Conservation (phyloP, 2,329 filamentous ascomycete species). For the Karstenula rhodostoma region DNA sequence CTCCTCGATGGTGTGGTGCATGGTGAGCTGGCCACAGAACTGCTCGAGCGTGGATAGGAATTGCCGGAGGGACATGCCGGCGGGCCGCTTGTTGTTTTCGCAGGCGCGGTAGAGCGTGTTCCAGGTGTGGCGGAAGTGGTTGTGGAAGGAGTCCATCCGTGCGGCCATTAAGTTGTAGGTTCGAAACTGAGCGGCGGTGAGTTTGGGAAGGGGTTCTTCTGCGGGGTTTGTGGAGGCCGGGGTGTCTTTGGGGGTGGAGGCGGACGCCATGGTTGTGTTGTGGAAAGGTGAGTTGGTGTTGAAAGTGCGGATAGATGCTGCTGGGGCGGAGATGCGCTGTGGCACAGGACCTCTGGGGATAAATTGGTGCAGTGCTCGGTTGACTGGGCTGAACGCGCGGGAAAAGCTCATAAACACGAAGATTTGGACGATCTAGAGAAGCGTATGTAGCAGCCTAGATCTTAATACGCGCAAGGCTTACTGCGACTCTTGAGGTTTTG, state of each 20-base stretch:
- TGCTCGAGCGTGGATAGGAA: constrained; percentile 74
- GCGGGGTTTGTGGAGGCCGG: not conserved
- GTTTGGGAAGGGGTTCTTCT: constrained; percentile 63
- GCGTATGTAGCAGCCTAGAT: not conserved
- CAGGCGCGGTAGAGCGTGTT: constrained; percentile 74
- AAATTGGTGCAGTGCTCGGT: constrained; percentile 7
- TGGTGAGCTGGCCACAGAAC: constrained; percentile 74
- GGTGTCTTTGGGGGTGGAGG: not conserved
- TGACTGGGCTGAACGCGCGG: not conserved
- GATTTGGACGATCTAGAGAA: not conserved
- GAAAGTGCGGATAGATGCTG: not conserved
- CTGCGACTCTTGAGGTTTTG: not conserved
- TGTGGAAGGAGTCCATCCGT: constrained; percentile 73
- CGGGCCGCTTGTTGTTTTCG: constrained; percentile 64
- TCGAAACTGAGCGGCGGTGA: constrained; percentile 72
- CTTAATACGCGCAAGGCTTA: not conserved
- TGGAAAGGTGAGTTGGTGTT: not conserved
- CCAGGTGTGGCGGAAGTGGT: constrained; percentile 64
- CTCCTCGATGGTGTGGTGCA: constrained; percentile 87
- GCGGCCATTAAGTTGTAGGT: constrained; percentile 77
- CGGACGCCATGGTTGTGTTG: constrained; percentile 1
- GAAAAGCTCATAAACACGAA: constrained; percentile 2
- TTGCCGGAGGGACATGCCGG: constrained; percentile 70
- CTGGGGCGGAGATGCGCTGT: constrained; percentile 1
- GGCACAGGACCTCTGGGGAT: not conserved